Evolutionary conservation across 2,329 filamentous ascomycete species (phyloP).

Genomic region (Huntiella decipiens): DNA sequence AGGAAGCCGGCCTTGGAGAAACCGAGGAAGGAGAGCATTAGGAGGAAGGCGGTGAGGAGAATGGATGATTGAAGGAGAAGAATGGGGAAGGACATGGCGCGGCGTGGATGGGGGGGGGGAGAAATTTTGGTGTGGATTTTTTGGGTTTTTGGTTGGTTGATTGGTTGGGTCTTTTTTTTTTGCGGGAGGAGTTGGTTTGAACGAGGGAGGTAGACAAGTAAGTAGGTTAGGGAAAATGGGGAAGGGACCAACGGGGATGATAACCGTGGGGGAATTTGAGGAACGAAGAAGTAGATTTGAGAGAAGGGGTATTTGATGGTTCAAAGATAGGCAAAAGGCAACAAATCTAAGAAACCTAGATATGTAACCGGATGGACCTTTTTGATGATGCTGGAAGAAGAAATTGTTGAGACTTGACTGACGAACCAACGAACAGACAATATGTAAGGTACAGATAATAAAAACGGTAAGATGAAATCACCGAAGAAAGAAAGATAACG

Average conservation of each 20-base stretch:
- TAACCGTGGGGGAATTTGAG: background rate
- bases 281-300: no score
- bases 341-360: background rate
- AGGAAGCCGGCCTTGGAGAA: conserved; percentile 44
- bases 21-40: conserved; percentile 36
- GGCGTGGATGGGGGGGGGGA: conserved; percentile 1
- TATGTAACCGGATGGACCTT: background rate
- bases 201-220: background rate
- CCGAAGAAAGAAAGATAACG: background rate
- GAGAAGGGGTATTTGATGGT: background rate
- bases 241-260: background rate
- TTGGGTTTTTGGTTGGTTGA: background rate
- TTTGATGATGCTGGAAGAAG: background rate
- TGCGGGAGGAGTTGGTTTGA: background rate
- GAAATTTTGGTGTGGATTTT: background rate
- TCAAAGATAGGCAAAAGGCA: background rate
- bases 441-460: background rate
- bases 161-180: background rate
- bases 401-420: background rate
- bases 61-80: background rate
- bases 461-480: background rate
- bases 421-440: background rate
- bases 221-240: background rate
- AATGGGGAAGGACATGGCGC: background rate
- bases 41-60: conserved; percentile 30